Evolutionary conservation across 306 rosid genomes (phyloP), one percentile per base, ranked within the genome.

Genomic region (Quercus dentata): DNA sequence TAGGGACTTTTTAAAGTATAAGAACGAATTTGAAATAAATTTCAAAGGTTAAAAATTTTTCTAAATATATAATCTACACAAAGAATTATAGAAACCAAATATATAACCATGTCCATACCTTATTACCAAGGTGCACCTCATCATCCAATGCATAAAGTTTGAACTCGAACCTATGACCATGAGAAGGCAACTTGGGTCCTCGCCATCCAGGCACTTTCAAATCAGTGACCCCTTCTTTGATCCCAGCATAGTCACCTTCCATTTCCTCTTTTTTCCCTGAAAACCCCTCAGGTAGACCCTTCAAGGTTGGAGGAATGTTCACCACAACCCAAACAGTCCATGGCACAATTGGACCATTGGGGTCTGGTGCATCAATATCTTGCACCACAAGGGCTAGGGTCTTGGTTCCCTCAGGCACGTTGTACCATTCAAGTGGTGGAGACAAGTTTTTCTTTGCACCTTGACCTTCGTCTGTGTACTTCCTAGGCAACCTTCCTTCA

Each of bases 351-450:
- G 97, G 97, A 0, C 84, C 85, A 0, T 52, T 59, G 0, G 97
- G 94, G 56, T 94, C 93, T 0, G 97, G 88, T 0, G 94, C 92
- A 71, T 94, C 98, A 0, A 91, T 81, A n/a, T 92, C 94, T 84
- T 92, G 91, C 10, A 94, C 98, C 65, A 88, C 90, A 0, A 94
- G 78, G 0, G 97, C 97, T 2, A 94, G 65, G 20, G 80, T 54
- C 74, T 94, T 87, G 12, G 98, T 92, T 27, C 90, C 95, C 4
- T 82, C 4, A 0, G 97, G 98, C 18, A 88, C 57, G 86, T 91
- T 90, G 88, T 94, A 94, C 97, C 97, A 94, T 74, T 94, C 98
- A 25, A 92, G 33, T 0, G 97, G 97, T 3, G 98, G 98, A 3
- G 98, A 94, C 67, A 84, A 80, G 82, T 94, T 87, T 83, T 80